phyloP scores from a whole-genome alignment of 2,329 filamentous ascomycete genomes.

The Colletotrichum viniferum region DNA sequence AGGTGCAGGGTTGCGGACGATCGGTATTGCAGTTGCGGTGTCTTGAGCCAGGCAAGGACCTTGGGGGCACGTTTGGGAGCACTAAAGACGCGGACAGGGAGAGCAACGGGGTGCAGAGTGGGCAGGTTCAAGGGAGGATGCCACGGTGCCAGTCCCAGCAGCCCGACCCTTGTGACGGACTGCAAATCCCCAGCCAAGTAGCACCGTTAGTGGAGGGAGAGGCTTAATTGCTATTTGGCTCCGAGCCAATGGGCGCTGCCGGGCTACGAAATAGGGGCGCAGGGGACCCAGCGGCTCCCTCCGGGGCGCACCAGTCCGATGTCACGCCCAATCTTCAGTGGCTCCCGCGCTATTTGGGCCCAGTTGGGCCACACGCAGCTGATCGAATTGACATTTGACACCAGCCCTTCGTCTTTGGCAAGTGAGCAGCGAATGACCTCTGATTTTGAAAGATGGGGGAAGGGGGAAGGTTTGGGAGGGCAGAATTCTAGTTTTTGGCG shows the following conservation, averaged over 20 bases:
- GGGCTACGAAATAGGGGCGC: constrained; percentile 2
- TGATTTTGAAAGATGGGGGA: background rate
- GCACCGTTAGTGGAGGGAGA: constrained; percentile 10
- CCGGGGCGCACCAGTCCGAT: constrained; percentile 7
- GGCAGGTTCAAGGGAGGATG: background rate
- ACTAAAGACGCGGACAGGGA: constrained; percentile 10
- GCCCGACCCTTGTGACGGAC: constrained; percentile 4
- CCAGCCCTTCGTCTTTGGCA: background rate
- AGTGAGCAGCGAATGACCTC: background rate
- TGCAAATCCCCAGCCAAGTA: constrained; percentile 14
- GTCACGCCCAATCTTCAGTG: constrained; percentile 6
- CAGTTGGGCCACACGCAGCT: constrained; percentile 1
- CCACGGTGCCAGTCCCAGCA: constrained; percentile 2
- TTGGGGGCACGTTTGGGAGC: background rate
- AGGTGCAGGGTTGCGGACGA: constrained; percentile 9
- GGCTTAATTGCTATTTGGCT: constrained; percentile 20
- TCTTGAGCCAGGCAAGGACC: background rate
- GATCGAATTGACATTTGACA: constrained; percentile 7
- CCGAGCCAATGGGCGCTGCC: constrained; percentile 14
- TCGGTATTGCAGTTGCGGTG: background rate
- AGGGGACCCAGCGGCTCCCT: constrained; percentile 8
- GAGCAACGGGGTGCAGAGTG: constrained; percentile 2
- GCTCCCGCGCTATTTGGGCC: background rate
- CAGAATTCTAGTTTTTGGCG: background rate
- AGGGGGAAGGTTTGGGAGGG: background rate